These are phyloP conservation scores for Tylopilus orsonianus DNA, from an alignment of 1,284 basidiomycete species.

Conservation along the genomic window DNA sequence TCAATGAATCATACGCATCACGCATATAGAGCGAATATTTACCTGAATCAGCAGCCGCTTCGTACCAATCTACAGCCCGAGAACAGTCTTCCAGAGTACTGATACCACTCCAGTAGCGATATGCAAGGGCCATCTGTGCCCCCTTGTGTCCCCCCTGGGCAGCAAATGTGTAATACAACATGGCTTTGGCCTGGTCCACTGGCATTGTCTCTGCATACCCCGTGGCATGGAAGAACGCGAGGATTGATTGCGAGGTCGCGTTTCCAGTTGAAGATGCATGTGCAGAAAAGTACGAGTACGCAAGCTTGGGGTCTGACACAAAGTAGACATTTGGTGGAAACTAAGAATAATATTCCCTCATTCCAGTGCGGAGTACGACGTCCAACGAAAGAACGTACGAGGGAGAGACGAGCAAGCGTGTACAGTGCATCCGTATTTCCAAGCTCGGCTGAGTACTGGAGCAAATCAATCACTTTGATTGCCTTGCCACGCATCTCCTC, in stretches of 20 bases:
- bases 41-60: conserved; percentile 83
- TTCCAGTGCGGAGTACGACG: background rate
- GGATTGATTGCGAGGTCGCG: conserved; percentile 78
- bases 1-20: background rate
- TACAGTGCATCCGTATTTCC: conserved; percentile 79
- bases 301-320: conserved; percentile 54
- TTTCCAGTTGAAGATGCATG: conserved; percentile 74
- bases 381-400: conserved; percentile 36
- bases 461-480: conserved; percentile 72
- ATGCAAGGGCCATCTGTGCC: conserved; percentile 91
- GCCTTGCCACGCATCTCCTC: conserved; percentile 65
- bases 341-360: conserved; percentile 37
- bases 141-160: conserved; percentile 84
- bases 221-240: conserved; percentile 87
- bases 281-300: conserved; percentile 56
- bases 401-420: conserved; percentile 66
- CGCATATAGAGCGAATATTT: conserved; percentile 35
- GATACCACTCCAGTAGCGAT: conserved; percentile 95
- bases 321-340: conserved; percentile 71
- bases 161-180: conserved; percentile 92
- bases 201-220: conserved; percentile 76
- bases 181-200: conserved; percentile 72
- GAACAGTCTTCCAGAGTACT: conserved; percentile 86
- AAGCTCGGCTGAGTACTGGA: conserved; percentile 76
- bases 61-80: conserved; percentile 84